Percentiles rank a stretch among this genome's conserved stretches.
Conservation (phyloP, 2,329 filamentous ascomycete species). For the Lasiodiplodia citricola region DNA sequence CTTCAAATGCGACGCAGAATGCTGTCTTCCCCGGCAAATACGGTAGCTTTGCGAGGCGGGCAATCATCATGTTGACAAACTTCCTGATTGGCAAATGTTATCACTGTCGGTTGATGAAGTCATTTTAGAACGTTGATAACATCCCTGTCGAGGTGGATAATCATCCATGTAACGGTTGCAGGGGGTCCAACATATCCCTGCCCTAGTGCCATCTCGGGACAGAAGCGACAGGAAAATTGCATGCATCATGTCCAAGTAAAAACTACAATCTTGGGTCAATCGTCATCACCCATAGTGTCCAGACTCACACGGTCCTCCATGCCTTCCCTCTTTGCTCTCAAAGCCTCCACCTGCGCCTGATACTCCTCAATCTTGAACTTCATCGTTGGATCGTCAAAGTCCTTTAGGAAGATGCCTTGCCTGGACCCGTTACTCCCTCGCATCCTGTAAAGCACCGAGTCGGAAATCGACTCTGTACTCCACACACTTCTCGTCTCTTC, state of each 20-base stretch:
- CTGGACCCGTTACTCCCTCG: not conserved
- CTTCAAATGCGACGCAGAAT: not conserved
- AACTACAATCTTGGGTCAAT: no score
- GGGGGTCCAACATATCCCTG: not conserved
- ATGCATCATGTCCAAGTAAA: no score
- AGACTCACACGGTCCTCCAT: not conserved
- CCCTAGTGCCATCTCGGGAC: no score
- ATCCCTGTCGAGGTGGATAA: slow-evolving; percentile 4
- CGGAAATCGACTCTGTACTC: not conserved
- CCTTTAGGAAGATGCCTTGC: not conserved
- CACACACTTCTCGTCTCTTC: not conserved
- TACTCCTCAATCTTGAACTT: not conserved
- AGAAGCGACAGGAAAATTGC: no score
- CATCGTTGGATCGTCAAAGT: not conserved
- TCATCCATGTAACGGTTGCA: not conserved
- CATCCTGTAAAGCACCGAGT: not conserved
- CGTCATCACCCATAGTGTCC: not conserved
- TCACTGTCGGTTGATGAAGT: not conserved
- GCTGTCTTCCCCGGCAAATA: not conserved
- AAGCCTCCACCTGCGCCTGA: not conserved
- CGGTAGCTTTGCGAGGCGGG: not conserved
- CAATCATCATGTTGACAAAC: not conserved
- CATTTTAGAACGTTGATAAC: not conserved
- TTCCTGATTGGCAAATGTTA: not conserved
- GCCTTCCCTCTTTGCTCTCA: not conserved